A percentile compares a stretch with the other conserved stretches of the same genome.
Evolutionary conservation across 257 asterid species (phyloP).

Genomic region (Ballota nigra): DNA sequence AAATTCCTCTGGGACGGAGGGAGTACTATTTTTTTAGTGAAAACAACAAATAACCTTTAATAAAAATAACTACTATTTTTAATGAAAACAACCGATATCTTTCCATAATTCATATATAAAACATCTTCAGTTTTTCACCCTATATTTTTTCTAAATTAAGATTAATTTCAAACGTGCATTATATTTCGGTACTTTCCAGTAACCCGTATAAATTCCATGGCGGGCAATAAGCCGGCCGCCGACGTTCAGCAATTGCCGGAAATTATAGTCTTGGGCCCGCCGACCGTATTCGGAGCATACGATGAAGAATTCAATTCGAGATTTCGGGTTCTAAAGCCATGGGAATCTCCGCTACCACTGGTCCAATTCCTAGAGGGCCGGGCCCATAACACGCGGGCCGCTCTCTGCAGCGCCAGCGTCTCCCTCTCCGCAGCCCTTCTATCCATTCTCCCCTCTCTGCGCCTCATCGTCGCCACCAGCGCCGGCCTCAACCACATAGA

Average conservation of each 20-base stretch:
- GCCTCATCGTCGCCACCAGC: slow-evolving; percentile 49
- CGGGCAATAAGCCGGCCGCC: not conserved
- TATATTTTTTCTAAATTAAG: too few species aligned
- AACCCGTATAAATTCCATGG: slow-evolving; percentile 4
- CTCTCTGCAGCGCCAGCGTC: slow-evolving; percentile 28
- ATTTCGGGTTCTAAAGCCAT: slow-evolving; percentile 42
- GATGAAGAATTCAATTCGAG: slow-evolving; percentile 27
- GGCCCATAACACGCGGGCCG: slow-evolving; percentile 47
- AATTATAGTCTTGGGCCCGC: slow-evolving; percentile 56
- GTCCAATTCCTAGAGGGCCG: slow-evolving; percentile 44
- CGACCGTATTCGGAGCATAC: slow-evolving; percentile 29
- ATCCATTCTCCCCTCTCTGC: slow-evolving; percentile 49
- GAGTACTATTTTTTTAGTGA: too few species aligned
- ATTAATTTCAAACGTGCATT: too few species aligned
- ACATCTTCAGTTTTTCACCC: too few species aligned
- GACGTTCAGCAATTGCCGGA: slow-evolving; percentile 26
- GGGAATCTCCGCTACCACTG: slow-evolving; percentile 53
- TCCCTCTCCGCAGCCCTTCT: slow-evolving; percentile 43
- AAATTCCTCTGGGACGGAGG: too few species aligned
- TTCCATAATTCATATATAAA: too few species aligned
- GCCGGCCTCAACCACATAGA: slow-evolving; percentile 70
- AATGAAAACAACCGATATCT: too few species aligned
- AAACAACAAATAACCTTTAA: too few species aligned
- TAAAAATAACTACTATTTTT: too few species aligned
- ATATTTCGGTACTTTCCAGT: too few species aligned